Base-by-base conservation (phyloP, 225 moss, liverwort and hornwort species). In the Marchantia paleacea region DNA sequence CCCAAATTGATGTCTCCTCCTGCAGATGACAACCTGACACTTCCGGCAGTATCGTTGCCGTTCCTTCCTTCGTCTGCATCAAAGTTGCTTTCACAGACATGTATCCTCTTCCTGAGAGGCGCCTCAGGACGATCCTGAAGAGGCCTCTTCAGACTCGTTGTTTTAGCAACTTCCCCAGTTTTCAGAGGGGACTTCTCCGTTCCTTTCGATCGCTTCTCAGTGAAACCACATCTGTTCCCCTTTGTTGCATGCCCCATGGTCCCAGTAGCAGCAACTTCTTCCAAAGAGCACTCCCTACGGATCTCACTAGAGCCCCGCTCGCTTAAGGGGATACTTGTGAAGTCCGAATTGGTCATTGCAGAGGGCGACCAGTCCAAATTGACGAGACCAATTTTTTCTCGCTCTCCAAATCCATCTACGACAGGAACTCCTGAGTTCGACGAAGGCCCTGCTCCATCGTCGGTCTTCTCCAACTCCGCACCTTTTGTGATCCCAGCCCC, bases 51-150 rank as follows among this genome's bases (percentile, higher is more conserved):
- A 7, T 78, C 64, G 0, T 48, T 39, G 50, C 25, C 31, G 13
- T 50, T 50, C 64, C 78, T 78, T 26, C 26, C 24, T 12, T 65
- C 78, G 49, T 12, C 65, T 24, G 13, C 52, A 78, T 39, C 69
- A 18, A 52, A 18, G 0, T 69, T 26, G 12, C 72, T 77, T 10
- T 28, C 73, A 66, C 81, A 76, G 26, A 82, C 52, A 52, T 83
- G 86, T 26, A 83, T 73, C 30, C 83, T 67, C 76, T 86, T 86
- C 73, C 86, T 80, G 49, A 29, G 39, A 16, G 86, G 86, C 29
- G 77, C 80, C 57, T 74, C 81, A 4, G 61, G 55, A 78, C 75
- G 69, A 64, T 85, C 82, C 77, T 73, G 80, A 62, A 77, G 55
- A 50, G 64, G 4, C 52, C 78, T 65, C 7, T 54, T 78, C 12